Conservation (phyloP, 306 rosid genomes). For the Erythrophleum fordii region DNA sequence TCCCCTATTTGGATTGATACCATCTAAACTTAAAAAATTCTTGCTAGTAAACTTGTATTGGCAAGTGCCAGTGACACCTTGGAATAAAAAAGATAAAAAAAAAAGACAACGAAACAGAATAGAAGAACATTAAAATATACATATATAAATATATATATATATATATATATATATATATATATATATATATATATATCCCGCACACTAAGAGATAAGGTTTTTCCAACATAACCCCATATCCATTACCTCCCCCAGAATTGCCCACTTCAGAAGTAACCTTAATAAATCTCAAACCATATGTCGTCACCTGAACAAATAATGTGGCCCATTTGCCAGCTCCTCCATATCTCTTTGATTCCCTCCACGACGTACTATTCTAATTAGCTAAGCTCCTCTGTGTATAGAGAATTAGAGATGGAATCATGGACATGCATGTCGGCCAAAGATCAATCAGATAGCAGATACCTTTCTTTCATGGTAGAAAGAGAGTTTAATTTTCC, state of each 20-base stretch:
- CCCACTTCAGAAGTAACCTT: too few species aligned
- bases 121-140: neutral
- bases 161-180: too few species aligned
- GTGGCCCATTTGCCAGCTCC: conserved; percentile 26
- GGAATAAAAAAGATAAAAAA: neutral
- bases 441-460: neutral
- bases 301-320: too few species aligned
- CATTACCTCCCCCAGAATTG: too few species aligned
- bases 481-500: too few species aligned
- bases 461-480: too few species aligned
- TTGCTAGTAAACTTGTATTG: neutral
- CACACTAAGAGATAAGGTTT: too few species aligned
- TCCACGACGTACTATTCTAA: neutral
- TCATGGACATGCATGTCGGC: conserved; percentile 16
- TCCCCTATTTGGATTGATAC: neutral
- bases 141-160: too few species aligned
- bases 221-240: too few species aligned
- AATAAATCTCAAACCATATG: neutral
- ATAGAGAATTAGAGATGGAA: neutral
- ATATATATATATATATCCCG: too few species aligned
- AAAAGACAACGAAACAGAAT: neutral
- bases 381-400: neutral
- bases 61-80: neutral
- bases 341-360: conserved; percentile 10
- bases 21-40: neutral